Conservation (phyloP, 2,329 filamentous ascomycete genomes). For the Fusarium humuli region DNA sequence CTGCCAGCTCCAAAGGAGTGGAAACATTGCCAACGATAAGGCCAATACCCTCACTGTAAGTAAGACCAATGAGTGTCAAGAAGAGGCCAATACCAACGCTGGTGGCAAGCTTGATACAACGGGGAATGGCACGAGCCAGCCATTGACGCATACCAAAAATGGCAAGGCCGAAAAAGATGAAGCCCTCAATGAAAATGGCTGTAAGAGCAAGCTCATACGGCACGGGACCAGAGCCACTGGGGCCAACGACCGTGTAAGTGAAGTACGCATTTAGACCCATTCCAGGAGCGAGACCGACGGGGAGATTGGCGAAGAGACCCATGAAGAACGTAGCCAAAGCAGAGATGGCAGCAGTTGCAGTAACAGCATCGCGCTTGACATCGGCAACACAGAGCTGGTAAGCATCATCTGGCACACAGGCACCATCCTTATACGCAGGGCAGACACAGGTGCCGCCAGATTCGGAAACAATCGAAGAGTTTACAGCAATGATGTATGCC, state of each 20-base stretch:
- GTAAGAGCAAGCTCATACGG: constrained; percentile 82
- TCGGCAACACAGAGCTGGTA: constrained; percentile 73
- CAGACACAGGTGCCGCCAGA: constrained; percentile 83
- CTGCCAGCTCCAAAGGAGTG: constrained; percentile 80
- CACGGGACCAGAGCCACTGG: constrained; percentile 77
- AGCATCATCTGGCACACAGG: constrained; percentile 64
- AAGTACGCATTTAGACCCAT: constrained; percentile 86
- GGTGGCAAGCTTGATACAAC: constrained; percentile 87
- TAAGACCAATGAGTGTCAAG: constrained; percentile 79
- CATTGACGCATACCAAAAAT: constrained; percentile 86
- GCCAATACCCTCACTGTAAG: constrained; percentile 86
- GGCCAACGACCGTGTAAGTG: constrained; percentile 78
- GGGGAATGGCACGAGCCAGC: constrained; percentile 85
- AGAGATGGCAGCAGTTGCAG: constrained; percentile 85
- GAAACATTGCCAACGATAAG: constrained; percentile 74
- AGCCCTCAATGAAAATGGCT: constrained; percentile 89
- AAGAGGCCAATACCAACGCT: constrained; percentile 89
- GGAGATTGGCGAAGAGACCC: constrained; percentile 83
- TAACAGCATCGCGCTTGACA: constrained; percentile 82
- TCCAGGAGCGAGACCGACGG: constrained; percentile 56
- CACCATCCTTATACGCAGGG: constrained; percentile 59
- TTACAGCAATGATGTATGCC: constrained; percentile 66
- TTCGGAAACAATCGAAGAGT: constrained; percentile 67
- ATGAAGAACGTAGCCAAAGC: constrained; percentile 84
- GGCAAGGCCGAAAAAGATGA: constrained; percentile 84